These are phyloP conservation scores for Mucuna pruriens DNA, from an alignment of 306 rosid genomes.

Conservation along the genomic window DNA sequence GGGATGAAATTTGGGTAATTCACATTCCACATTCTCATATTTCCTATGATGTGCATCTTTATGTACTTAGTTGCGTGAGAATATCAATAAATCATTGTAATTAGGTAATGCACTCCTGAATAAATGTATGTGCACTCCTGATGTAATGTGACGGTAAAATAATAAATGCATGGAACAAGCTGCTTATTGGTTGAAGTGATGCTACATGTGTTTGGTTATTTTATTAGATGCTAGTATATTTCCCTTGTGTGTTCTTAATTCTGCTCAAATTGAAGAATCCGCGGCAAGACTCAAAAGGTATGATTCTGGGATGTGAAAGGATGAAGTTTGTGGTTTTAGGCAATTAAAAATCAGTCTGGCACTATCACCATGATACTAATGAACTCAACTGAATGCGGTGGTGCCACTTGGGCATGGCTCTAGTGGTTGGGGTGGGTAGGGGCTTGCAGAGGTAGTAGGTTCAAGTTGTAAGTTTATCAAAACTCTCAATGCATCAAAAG, in stretches of 20 bases:
- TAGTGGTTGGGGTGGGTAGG: too few species aligned
- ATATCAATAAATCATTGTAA: neutral
- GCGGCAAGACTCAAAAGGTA: neutral
- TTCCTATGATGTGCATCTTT: neutral
- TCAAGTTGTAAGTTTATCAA: too few species aligned
- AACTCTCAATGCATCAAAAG: too few species aligned
- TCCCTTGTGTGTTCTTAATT: neutral
- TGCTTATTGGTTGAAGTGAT: neutral
- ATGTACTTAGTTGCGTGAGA: neutral
- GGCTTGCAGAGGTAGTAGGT: too few species aligned
- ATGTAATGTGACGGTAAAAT: neutral
- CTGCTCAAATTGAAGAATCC: slow-evolving; percentile 1
- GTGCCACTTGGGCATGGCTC: too few species aligned
- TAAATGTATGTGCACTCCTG: neutral
- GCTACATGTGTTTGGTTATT: neutral
- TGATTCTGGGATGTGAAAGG: neutral
- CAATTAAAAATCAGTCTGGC: slow-evolving; percentile 17
- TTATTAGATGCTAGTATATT: neutral
- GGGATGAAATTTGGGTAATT: neutral
- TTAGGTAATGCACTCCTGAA: neutral
- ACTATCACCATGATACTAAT: too few species aligned
- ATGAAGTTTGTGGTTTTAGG: neutral
- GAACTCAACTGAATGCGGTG: too few species aligned
- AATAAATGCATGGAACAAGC: neutral
- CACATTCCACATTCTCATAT: neutral